These are phyloP conservation scores for Metschnikowia rubicola DNA, from an alignment of 805 yeast genomes.

Conservation along the genomic window DNA sequence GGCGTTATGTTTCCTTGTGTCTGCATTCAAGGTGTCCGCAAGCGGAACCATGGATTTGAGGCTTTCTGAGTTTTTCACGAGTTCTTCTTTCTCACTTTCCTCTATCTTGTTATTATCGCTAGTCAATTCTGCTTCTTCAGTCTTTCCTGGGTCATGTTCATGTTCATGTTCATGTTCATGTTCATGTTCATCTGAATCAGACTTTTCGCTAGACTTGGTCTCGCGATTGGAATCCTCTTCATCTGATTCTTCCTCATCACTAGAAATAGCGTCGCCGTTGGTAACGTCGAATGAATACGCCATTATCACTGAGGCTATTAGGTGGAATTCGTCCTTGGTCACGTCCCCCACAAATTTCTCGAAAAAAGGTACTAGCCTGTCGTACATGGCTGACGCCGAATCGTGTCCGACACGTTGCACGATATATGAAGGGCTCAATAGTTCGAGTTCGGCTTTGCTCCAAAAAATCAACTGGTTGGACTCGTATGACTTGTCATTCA, in stretches of 20 bases:
- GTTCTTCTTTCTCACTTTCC: background rate
- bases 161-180: background rate
- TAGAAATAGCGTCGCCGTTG: slow-evolving; percentile 19
- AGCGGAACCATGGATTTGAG: slow-evolving; percentile 87
- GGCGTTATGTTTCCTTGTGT: slow-evolving; percentile 75
- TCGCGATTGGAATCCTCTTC: slow-evolving; percentile 1
- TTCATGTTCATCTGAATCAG: background rate
- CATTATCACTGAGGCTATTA: slow-evolving; percentile 77
- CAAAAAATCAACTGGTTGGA: slow-evolving; percentile 80
- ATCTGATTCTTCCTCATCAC: slow-evolving; percentile 10
- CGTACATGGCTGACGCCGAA: slow-evolving; percentile 60
- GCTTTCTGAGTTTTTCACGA: slow-evolving; percentile 29
- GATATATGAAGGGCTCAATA: slow-evolving; percentile 68
- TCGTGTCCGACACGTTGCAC: slow-evolving; percentile 67
- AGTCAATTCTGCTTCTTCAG: background rate
- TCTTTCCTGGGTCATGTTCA: background rate
- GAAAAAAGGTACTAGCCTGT: slow-evolving; percentile 13
- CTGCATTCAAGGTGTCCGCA: slow-evolving; percentile 89
- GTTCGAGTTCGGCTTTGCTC: slow-evolving; percentile 55
- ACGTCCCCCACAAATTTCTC: slow-evolving; percentile 13
- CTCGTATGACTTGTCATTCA: slow-evolving; percentile 26
- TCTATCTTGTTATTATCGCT: background rate
- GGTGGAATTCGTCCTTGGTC: slow-evolving; percentile 58
- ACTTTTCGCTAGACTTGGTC: background rate
- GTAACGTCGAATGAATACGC: slow-evolving; percentile 89